These are phyloP conservation scores for Penicillium sp. DNA, from an alignment of 2,329 filamentous ascomycete genomes.

Conservation along the genomic window DNA sequence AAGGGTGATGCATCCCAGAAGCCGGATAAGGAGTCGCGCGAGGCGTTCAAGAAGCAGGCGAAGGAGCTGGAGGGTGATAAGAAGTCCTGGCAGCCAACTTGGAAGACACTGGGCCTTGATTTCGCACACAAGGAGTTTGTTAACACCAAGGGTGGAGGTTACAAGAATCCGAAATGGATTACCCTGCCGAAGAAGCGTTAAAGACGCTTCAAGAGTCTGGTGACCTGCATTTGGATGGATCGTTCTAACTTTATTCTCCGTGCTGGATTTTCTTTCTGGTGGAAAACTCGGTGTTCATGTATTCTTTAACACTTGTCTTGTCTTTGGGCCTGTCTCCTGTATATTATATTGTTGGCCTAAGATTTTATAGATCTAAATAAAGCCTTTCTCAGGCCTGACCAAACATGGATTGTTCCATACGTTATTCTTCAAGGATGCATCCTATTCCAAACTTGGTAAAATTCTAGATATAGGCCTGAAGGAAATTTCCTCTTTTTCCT, in stretches of 20 bases:
- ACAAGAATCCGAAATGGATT: slow-evolving; percentile 8
- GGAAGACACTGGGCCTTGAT: slow-evolving; percentile 44
- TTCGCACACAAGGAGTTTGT: slow-evolving; percentile 26
- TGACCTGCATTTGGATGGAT: slow-evolving; percentile 1
- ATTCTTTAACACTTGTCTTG: not conserved
- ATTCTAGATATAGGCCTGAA: not conserved
- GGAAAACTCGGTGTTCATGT: slow-evolving; percentile 2
- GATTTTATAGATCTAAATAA: slow-evolving; percentile 3
- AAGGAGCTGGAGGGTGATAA: slow-evolving; percentile 61
- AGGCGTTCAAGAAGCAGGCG: slow-evolving; percentile 59
- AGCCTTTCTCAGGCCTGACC: not conserved
- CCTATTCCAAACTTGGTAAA: too few relatives aligned
- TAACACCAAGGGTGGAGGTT: slow-evolving; percentile 1
- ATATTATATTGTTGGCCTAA: slow-evolving; percentile 3
- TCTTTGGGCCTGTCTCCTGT: not conserved
- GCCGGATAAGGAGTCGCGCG: slow-evolving; percentile 32
- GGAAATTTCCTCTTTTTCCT: not conserved
- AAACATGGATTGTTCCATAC: not conserved
- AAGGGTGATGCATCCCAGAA: slow-evolving; percentile 31
- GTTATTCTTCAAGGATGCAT: not conserved
- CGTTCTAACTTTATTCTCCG: not conserved
- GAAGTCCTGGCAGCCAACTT: slow-evolving; percentile 59
- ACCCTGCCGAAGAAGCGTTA: not conserved
- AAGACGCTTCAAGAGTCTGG: not conserved
- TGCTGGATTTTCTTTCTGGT: slow-evolving; percentile 1